Conservation (phyloP, 192 early-diverging fungal species). For the Linnemannia exigua region DNA sequence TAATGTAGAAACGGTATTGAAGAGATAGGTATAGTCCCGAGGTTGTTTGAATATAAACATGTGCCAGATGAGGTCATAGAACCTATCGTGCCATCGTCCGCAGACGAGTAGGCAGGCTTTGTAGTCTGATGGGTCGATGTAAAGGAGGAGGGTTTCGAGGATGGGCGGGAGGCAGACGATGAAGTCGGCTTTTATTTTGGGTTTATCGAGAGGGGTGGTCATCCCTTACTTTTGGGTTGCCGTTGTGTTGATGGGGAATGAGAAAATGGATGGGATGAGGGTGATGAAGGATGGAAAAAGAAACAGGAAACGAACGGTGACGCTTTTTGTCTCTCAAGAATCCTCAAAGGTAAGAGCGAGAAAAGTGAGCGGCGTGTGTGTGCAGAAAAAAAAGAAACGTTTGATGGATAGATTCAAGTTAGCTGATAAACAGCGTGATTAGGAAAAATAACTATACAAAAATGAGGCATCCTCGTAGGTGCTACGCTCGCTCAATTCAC, state of each 20-base stretch:
- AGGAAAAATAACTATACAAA: too few relatives aligned
- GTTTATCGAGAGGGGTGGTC: not conserved
- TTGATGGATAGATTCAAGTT: too few relatives aligned
- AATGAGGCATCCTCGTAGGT: too few relatives aligned
- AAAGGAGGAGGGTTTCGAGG: not conserved
- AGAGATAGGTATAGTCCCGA: not conserved
- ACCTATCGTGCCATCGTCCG: not conserved
- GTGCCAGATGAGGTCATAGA: not conserved
- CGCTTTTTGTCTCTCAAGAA: too few relatives aligned
- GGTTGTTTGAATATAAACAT: not conserved
- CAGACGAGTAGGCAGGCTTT: slow-evolving; percentile 4
- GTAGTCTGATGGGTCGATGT: not conserved
- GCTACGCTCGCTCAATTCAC: too few relatives aligned
- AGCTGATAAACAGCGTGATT: too few relatives aligned
- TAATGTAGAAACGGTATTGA: not conserved
- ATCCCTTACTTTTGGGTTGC: too few relatives aligned
- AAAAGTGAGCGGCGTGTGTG: too few relatives aligned
- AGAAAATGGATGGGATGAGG: not conserved
- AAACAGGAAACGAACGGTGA: too few relatives aligned
- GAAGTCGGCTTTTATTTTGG: not conserved
- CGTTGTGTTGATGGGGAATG: not conserved
- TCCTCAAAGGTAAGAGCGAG: too few relatives aligned
- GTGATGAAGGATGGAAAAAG: too few relatives aligned
- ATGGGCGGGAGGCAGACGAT: slow-evolving; percentile 7
- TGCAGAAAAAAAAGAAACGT: too few relatives aligned